These are phyloP conservation scores for Crotalaria pallida DNA, from an alignment of 306 rosid genomes.

Conservation along the genomic window DNA sequence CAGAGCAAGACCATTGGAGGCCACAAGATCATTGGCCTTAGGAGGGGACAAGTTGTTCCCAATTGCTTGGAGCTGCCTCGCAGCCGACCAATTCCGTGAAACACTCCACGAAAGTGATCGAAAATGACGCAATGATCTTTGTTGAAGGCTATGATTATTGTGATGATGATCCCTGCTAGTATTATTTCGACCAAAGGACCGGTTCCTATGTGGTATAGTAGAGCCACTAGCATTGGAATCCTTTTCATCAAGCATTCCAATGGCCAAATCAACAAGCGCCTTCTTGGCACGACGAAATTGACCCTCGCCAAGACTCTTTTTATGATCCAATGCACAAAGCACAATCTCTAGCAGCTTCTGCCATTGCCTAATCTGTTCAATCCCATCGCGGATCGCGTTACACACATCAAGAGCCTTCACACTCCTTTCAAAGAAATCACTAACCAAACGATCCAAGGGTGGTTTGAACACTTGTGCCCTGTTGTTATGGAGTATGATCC, in stretches of 20 bases:
- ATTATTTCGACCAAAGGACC: slow-evolving; percentile 71
- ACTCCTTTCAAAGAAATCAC: slow-evolving; percentile 72
- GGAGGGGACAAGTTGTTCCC: slow-evolving; percentile 64
- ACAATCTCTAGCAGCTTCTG: slow-evolving; percentile 73
- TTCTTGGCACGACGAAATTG: slow-evolving; percentile 90
- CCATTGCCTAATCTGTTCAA: slow-evolving; percentile 82
- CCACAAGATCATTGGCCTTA: slow-evolving; percentile 49
- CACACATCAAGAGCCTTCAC: slow-evolving; percentile 86
- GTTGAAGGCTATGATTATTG: background rate
- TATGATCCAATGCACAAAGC: slow-evolving; percentile 48
- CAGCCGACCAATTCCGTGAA: slow-evolving; percentile 87
- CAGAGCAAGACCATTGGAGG: slow-evolving; percentile 53
- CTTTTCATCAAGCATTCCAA: slow-evolving; percentile 81
- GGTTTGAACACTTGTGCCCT: slow-evolving; percentile 24
- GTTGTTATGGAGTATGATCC: slow-evolving; percentile 38
- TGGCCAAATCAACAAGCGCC: slow-evolving; percentile 72
- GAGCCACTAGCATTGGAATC: slow-evolving; percentile 48
- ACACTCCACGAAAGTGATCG: slow-evolving; percentile 95
- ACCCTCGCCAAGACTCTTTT: slow-evolving; percentile 59
- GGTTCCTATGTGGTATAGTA: slow-evolving; percentile 54
- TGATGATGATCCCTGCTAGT: slow-evolving; percentile 11
- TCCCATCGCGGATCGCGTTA: slow-evolving; percentile 81
- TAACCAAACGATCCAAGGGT: slow-evolving; percentile 58
- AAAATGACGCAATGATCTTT: slow-evolving; percentile 45
- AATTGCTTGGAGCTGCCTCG: slow-evolving; percentile 77